Evolutionary conservation across 352 stramenopile species (phyloP).

Genomic region (Globisporangium iwayamae): DNA sequence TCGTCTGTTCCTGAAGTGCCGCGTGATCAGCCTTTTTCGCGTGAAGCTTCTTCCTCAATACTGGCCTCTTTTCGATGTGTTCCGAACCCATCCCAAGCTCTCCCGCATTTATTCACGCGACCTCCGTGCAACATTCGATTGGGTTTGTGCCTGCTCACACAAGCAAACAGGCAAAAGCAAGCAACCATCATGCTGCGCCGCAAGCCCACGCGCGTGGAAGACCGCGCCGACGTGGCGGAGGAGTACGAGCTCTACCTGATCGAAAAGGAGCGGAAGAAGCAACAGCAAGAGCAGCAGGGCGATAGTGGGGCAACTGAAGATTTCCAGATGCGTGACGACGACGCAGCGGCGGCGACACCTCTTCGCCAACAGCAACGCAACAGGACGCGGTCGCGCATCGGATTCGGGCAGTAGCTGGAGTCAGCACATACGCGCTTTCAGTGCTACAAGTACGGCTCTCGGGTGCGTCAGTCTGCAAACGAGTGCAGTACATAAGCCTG

Average conservation of each 20-base stretch:
- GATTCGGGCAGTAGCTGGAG: constrained; percentile 17
- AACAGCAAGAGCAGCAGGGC: constrained; percentile 6
- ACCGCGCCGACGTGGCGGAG: constrained; percentile 59
- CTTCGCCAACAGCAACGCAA: constrained; percentile 19
- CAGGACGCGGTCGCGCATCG: constrained; percentile 31
- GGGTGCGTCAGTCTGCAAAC: neutral
- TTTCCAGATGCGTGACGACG: constrained; percentile 8
- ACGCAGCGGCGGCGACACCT: constrained; percentile 8
- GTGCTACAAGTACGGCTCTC: neutral
- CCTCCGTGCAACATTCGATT: neutral
- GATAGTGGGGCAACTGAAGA: neutral
- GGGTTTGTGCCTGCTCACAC: no score
- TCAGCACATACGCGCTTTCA: neutral
- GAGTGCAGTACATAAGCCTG: neutral
- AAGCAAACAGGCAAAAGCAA: neutral
- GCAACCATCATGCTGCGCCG: constrained; percentile 39
- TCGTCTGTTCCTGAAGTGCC: neutral
- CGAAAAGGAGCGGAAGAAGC: constrained; percentile 37
- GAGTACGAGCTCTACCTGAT: constrained; percentile 69
- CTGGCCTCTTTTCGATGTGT: neutral
- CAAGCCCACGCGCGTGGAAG: constrained; percentile 61
- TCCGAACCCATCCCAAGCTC: no score
- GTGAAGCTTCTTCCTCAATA: neutral
- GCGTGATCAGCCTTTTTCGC: neutral
- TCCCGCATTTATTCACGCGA: neutral